phyloP scores from a whole-genome alignment of 352 stramenopile species.

The Phytopythium oedochilum region DNA sequence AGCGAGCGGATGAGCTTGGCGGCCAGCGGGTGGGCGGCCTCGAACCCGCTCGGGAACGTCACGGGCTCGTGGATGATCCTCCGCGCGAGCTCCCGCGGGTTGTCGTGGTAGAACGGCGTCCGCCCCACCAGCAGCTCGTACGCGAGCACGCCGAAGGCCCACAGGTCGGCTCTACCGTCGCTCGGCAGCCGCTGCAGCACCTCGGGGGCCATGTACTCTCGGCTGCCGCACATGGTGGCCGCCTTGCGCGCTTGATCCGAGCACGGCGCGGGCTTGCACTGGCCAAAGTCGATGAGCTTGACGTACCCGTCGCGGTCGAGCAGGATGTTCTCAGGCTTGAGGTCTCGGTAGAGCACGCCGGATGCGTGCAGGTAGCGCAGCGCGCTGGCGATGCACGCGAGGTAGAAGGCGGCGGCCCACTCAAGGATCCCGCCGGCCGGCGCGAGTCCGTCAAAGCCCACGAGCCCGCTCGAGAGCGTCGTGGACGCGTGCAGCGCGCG shows the following conservation, averaged over 20 bases:
- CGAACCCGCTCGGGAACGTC: constrained; percentile 63
- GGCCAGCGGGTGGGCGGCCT: constrained; percentile 37
- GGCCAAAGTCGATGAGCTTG: constrained; percentile 79
- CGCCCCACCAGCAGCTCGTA: constrained; percentile 83
- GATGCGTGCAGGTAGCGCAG: constrained; percentile 72
- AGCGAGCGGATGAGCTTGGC: constrained; percentile 49
- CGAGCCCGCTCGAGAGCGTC: constrained; percentile 47
- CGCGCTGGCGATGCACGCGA: constrained; percentile 81
- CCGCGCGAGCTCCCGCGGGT: constrained; percentile 69
- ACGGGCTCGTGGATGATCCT: constrained; percentile 66
- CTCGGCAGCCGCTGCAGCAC: constrained; percentile 47
- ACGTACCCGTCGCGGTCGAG: constrained; percentile 87
- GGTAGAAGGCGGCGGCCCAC: constrained; percentile 79
- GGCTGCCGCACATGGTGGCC: constrained; percentile 63
- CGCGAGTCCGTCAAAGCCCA: constrained; percentile 43
- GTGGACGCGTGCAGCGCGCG: constrained; percentile 68
- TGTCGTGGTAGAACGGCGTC: constrained; percentile 87
- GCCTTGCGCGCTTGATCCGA: constrained; percentile 26
- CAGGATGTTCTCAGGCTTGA: constrained; percentile 91
- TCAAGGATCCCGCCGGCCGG: not conserved
- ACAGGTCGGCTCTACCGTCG: constrained; percentile 72
- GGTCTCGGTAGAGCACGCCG: constrained; percentile 78
- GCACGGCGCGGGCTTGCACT: constrained; percentile 68
- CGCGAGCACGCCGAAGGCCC: constrained; percentile 84
- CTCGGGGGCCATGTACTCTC: constrained; percentile 83